Percentiles rank a stretch among this genome's conserved stretches.
Conservation (phyloP, 2,329 filamentous ascomycete genomes). For the Gliomastix tumulicola region DNA sequence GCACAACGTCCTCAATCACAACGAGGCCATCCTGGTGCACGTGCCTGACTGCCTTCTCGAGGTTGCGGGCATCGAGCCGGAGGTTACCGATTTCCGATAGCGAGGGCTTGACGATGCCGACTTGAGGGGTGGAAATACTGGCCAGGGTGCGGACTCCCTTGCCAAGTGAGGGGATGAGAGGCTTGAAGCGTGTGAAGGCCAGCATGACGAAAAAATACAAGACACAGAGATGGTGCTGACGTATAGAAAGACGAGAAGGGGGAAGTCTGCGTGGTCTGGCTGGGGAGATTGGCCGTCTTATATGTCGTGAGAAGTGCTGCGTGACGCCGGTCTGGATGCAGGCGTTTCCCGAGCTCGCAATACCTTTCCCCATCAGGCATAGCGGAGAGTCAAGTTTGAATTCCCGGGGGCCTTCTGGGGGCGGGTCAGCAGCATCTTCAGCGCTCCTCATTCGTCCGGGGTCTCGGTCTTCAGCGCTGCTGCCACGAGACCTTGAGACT, state of each 20-base stretch:
- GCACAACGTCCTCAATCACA: constrained; percentile 45
- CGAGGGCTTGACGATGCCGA: constrained; percentile 24
- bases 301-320: too few relatives aligned
- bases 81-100: constrained; percentile 28
- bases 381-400: too few relatives aligned
- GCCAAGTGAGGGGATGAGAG: not conserved
- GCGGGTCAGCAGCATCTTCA: too few relatives aligned
- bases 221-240: too few relatives aligned
- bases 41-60: constrained; percentile 46
- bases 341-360: constrained; percentile 1
- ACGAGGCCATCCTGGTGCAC: constrained; percentile 49
- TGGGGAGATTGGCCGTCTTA: too few relatives aligned
- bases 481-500: constrained; percentile 20
- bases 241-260: too few relatives aligned
- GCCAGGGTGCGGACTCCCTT: not conserved
- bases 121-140: not conserved
- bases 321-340: not conserved
- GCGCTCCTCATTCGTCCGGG: too few relatives aligned
- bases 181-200: too few relatives aligned
- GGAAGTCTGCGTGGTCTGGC: too few relatives aligned
- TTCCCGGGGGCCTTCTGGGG: too few relatives aligned
- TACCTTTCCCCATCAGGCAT: not conserved
- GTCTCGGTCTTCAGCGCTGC: not conserved
- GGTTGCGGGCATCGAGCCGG: constrained; percentile 35
- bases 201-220: too few relatives aligned